Evolutionary conservation across 2,329 filamentous ascomycete species (phyloP).

Genomic region (Ascochyta lentis): DNA sequence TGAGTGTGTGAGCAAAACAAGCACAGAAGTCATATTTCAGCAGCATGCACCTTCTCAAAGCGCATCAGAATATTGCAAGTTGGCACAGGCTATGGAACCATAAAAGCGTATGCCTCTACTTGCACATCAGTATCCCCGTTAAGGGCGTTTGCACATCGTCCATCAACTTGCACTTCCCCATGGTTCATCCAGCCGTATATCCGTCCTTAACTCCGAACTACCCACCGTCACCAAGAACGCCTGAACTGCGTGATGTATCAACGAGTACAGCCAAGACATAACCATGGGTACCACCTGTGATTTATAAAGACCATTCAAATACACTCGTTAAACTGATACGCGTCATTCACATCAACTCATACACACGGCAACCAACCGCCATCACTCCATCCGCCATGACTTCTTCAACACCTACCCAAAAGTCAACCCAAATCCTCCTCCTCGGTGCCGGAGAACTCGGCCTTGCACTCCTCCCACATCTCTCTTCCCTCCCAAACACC

Average conservation of each 20-base stretch:
- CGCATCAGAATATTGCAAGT: not conserved
- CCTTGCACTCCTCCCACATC: conserved; percentile 59
- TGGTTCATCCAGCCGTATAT: not conserved
- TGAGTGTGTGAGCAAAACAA: too few relatives aligned
- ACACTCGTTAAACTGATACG: not conserved
- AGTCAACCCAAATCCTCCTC: conserved; percentile 57
- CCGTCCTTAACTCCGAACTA: not conserved
- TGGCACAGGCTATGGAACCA: not conserved
- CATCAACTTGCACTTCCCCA: not conserved
- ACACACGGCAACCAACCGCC: not conserved
- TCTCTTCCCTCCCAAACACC: conserved; percentile 56
- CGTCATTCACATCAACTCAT: not conserved
- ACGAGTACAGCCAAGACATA: not conserved
- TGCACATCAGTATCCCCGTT: not conserved
- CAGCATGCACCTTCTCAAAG: not conserved
- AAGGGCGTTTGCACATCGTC: not conserved
- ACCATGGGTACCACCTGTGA: not conserved
- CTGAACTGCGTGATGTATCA: not conserved
- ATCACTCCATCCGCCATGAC: not conserved
- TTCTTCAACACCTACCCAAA: not conserved
- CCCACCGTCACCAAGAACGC: not conserved
- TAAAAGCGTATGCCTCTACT: not conserved
- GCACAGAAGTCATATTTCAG: not conserved
- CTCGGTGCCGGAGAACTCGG: conserved; percentile 73
- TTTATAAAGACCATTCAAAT: not conserved